These are phyloP conservation scores for Jamesozyma jinghongensis DNA, from an alignment of 805 yeast genomes.

Conservation along the genomic window DNA sequence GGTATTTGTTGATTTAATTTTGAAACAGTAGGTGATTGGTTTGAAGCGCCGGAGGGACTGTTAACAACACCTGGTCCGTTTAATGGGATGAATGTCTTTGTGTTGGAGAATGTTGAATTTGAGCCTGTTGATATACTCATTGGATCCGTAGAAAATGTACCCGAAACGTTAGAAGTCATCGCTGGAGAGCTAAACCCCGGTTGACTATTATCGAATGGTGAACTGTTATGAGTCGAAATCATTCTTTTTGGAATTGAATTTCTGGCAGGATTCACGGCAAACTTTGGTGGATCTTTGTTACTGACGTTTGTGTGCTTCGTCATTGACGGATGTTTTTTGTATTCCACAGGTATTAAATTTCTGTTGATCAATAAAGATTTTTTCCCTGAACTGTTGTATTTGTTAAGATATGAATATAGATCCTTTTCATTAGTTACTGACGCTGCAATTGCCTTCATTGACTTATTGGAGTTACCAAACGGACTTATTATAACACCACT, in stretches of 20 bases:
- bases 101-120: slow-evolving; percentile 2
- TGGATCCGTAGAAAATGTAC: slow-evolving; percentile 1
- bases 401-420: slow-evolving; percentile 57
- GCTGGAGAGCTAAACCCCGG: not conserved
- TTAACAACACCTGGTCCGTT: not conserved
- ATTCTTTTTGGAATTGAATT: slow-evolving; percentile 27
- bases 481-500: slow-evolving; percentile 80
- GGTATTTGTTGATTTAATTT: not conserved
- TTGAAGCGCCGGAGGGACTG: not conserved
- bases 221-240: slow-evolving; percentile 28
- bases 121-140: slow-evolving; percentile 5
- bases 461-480: slow-evolving; percentile 39
- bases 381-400: slow-evolving; percentile 32
- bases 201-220: slow-evolving; percentile 22
- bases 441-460: slow-evolving; percentile 71
- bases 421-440: slow-evolving; percentile 78
- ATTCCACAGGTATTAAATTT: slow-evolving; percentile 56
- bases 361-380: slow-evolving; percentile 31
- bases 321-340: slow-evolving; percentile 62
- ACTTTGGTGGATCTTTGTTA: slow-evolving; percentile 20
- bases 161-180: slow-evolving; percentile 5
- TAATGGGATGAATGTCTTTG: slow-evolving; percentile 2
- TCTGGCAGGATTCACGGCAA: slow-evolving; percentile 24
- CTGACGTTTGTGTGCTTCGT: slow-evolving; percentile 23
- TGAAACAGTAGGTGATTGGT: not conserved